Conservation (phyloP, 495 filamentous ascomycete species). For the Penicillium pulvis region DNA sequence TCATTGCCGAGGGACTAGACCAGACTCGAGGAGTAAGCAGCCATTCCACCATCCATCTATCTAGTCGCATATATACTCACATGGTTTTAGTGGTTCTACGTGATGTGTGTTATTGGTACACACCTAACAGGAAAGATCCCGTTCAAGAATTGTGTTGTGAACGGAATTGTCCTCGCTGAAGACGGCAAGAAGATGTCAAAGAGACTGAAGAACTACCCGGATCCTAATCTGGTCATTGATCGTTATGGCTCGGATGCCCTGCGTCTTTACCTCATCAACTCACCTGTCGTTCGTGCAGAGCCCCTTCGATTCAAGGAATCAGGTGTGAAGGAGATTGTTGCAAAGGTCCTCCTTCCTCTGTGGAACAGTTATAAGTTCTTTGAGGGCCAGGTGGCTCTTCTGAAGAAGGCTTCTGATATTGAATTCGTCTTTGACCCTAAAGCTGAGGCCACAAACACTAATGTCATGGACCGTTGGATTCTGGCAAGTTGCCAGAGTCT, state of each 20-base stretch:
- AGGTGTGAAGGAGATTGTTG: constrained; percentile 94
- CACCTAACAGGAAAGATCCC: constrained; percentile 87
- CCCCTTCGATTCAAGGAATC: constrained; percentile 88
- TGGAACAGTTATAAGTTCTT: constrained; percentile 99
- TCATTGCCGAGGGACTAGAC: constrained; percentile 95
- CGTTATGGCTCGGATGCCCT: constrained; percentile 93
- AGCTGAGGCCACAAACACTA: constrained; percentile 72
- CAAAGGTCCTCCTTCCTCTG: constrained; percentile 88
- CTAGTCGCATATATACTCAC: neutral
- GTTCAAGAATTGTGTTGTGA: constrained; percentile 97
- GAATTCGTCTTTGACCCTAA: constrained; percentile 81
- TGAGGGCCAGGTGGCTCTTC: constrained; percentile 85
- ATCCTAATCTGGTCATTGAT: constrained; percentile 80
- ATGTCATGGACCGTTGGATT: constrained; percentile 98
- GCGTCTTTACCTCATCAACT: constrained; percentile 94
- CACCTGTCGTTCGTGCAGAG: constrained; percentile 87
- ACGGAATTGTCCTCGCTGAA: constrained; percentile 92
- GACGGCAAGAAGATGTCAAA: constrained; percentile 99
- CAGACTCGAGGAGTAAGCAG: constrained; percentile 70
- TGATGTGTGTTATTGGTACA: constrained; percentile 83
- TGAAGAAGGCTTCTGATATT: constrained; percentile 83
- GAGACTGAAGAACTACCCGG: constrained; percentile 95
- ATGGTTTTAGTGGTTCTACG: constrained; percentile 81
- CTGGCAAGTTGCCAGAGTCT: constrained; percentile 90
- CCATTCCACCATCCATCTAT: neutral